Base-by-base conservation (phyloP, 2,329 filamentous ascomycete genomes). In the Nemania sp. region DNA sequence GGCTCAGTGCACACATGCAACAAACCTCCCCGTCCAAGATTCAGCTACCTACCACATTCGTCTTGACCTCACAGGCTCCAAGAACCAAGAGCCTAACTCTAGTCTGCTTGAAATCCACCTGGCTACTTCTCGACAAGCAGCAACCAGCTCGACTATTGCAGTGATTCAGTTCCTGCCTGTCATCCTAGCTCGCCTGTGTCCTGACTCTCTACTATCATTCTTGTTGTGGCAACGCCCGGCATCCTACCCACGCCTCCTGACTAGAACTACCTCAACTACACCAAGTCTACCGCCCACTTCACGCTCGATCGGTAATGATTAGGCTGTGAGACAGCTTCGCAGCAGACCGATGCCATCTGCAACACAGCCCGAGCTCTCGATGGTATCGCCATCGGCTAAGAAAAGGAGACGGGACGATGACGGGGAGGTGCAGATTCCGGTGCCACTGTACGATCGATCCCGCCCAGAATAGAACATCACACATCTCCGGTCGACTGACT, bases 351-450 rank as follows among this genome's bases (percentile, higher is more conserved):
- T 75, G 72, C 72, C 72, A 49, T 73, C 72, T 31, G 68, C 66
- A 54, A 68, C 71, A 40, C 66, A 70, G 24, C 49, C 59, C 36
- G 66, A 70, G 53, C 56, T 60, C 36, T 66, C 66, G 14, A 62
- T 64, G 36, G 57, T 67, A 44, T 64, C 66, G 40, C 56, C 68
- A 31, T 61, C 63, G 54, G 71, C 72, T 61, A 74, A 72, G 65
- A 68, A 73, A 55, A 68, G 71, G 51, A 70, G 72, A 54, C 60
- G 64, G 26, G 72, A 73, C 20, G 71, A 73, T 39, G 53, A 60
- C 39, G 63, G 48, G 39, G 59, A 66, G 40, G 48, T 57, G 22
- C 66, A 69, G 41, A 40, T n/a, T n/a, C n/a, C n/a, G n/a, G n/a
- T 60, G 50, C 50, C 61, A 59, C 60, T 66, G 67, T 70, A 67